Conservation (phyloP, 2,329 filamentous ascomycete species). For the Fusarium coffeatum region DNA sequence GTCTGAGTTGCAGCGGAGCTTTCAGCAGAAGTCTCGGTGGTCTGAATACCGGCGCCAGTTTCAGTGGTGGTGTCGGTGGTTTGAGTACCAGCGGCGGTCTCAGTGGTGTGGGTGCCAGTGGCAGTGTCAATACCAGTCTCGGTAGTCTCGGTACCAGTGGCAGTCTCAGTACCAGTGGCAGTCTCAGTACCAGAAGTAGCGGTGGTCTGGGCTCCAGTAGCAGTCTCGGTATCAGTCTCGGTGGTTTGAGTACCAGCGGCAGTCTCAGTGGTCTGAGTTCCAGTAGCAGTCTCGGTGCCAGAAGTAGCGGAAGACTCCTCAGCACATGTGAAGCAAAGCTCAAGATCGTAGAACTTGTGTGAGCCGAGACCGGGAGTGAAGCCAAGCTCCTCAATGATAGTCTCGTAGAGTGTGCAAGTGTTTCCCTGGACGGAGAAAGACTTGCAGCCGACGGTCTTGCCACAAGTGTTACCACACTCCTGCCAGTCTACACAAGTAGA, state of each 20-base stretch:
- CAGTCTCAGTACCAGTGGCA: background rate
- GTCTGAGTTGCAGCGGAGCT: background rate
- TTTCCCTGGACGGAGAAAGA: conserved; percentile 24
- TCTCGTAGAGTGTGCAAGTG: conserved; percentile 21
- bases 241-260: background rate
- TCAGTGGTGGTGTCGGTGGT: background rate
- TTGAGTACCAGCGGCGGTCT: background rate
- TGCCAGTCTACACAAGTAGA: background rate
- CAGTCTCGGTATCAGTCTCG: background rate
- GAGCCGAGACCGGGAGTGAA: background rate
- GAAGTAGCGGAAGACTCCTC: conserved; percentile 18
- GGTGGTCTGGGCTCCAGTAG: background rate
- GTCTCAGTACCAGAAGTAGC: conserved; percentile 23
- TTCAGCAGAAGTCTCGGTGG: background rate
- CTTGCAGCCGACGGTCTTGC: conserved; percentile 31
- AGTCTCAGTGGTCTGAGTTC: background rate
- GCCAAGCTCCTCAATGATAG: background rate
- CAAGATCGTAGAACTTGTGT: conserved; percentile 29
- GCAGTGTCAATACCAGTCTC: conserved; percentile 13
- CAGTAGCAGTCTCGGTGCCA: conserved; percentile 12
- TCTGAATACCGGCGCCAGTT: background rate
- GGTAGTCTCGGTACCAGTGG: background rate
- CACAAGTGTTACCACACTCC: conserved; percentile 28
- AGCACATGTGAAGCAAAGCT: conserved; percentile 33
- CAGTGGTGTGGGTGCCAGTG: background rate